A percentile compares a stretch with the other conserved stretches of the same genome.
These are phyloP conservation scores for Leccinum imitatum DNA, from an alignment of 768 basidiomycete species.

Conservation along the genomic window DNA sequence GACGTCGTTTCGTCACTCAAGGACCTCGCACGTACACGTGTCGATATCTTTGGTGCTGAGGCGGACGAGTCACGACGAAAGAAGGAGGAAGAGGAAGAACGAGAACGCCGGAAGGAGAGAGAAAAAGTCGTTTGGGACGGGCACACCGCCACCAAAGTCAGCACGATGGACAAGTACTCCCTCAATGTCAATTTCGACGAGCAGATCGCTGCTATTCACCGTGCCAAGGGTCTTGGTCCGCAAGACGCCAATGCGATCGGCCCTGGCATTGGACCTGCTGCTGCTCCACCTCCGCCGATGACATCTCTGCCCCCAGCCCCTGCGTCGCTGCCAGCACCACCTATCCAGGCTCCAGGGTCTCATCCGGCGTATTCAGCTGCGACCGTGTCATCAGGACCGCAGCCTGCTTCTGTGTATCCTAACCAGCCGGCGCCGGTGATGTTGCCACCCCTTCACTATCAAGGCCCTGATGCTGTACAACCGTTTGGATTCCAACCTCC, in stretches of 20 bases:
- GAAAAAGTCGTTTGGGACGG: constrained; percentile 99
- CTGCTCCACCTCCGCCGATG: constrained; percentile 62
- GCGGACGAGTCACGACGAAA: constrained; percentile 89
- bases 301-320: constrained; percentile 67
- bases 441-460: constrained; percentile 84
- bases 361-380: constrained; percentile 72
- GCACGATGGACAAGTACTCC: constrained; percentile 91
- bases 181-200: constrained; percentile 94
- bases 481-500: constrained; percentile 80
- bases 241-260: constrained; percentile 81
- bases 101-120: constrained; percentile 76
- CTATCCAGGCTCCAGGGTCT: constrained; percentile 45
- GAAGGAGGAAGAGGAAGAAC: constrained; percentile 84
- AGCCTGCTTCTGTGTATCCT: constrained; percentile 75
- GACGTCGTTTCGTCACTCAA: constrained; percentile 93
- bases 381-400: constrained; percentile 87
- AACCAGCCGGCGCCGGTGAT: constrained; percentile 65
- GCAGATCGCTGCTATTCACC: constrained; percentile 96
- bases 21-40: constrained; percentile 91
- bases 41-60: constrained; percentile 95
- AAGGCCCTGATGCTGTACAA: constrained; percentile 72
- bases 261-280: constrained; percentile 82
- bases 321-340: constrained; percentile 71
- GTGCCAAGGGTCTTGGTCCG: constrained; percentile 84
- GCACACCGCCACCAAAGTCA: constrained; percentile 91